A percentile compares a stretch with the other conserved stretches of the same genome.
Conservation (phyloP, 1,284 basidiomycete genomes). For the Anthracocystis walkeri region DNA sequence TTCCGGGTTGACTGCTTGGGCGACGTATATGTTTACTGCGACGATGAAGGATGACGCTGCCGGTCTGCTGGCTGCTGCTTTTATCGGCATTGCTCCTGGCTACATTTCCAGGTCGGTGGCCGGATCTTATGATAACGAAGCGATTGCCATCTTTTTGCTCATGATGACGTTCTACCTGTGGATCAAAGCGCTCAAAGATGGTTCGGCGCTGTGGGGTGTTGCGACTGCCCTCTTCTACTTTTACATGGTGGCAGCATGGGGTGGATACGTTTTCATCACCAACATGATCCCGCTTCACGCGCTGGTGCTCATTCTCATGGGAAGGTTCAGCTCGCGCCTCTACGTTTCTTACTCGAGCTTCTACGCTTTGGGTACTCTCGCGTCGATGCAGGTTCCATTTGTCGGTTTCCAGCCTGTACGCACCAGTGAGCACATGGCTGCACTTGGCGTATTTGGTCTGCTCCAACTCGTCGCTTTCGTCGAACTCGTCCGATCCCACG, state of each 20-base stretch:
- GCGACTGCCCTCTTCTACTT: constrained; percentile 96
- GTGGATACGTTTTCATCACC: constrained; percentile 99
- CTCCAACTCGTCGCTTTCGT: constrained; percentile 96
- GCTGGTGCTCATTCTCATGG: constrained; percentile 93
- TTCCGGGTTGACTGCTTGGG: constrained; percentile 93
- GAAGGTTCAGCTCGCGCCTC: constrained; percentile 89
- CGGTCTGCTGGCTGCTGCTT: constrained; percentile 94
- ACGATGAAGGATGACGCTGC: constrained; percentile 76
- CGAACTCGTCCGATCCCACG: constrained; percentile 86
- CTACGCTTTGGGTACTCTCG: constrained; percentile 96
- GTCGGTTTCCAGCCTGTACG: constrained; percentile 98
- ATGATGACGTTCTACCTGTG: constrained; percentile 99
- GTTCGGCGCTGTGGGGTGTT: constrained; percentile 91
- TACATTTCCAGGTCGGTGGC: constrained; percentile 99
- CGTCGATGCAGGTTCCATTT: constrained; percentile 99
- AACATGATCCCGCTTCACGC: constrained; percentile 99
- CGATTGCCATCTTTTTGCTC: constrained; percentile 98
- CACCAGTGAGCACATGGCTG: constrained; percentile 99
- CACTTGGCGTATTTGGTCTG: constrained; percentile 94
- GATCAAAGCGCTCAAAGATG: constrained; percentile 96
- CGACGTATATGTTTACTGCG: constrained; percentile 78
- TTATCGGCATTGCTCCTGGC: constrained; percentile 94
- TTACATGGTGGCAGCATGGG: constrained; percentile 99
- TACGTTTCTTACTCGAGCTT: constrained; percentile 97
- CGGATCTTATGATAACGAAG: constrained; percentile 99